Base-by-base conservation (phyloP, 2,329 filamentous ascomycete species). In the Diaporthe helianthi region DNA sequence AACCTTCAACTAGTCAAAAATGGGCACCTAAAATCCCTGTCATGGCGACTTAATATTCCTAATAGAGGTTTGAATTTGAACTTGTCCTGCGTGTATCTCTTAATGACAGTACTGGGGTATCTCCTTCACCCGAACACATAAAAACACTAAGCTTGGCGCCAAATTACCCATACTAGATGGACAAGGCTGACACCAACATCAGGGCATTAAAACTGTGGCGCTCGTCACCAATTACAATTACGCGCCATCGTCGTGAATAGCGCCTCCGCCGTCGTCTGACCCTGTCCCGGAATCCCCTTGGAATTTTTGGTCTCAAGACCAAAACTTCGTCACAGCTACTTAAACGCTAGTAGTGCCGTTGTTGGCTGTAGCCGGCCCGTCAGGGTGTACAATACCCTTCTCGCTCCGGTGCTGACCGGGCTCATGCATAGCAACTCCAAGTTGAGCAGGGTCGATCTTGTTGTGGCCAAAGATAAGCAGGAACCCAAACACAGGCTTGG, bases 401-500 rank as follows among this genome's bases (percentile, higher is more conserved):
- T 69, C 60, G 22, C 8, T 44, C 36, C 24, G 17, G 12, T 15
- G 19, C 15, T 44, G 38, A 1, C 67, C 60, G 8, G 55, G 76
- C 66, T 76, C 74, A 10, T 79, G 77, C 17, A 82, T 79, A 49
- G 77, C 71, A 8, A 90, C 80, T 8, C 89, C 89, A 15, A 92
- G 80, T 17, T 82, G 79, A 6, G 81, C 79, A 12, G 88, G 86
- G 54, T 88, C 84, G 63, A 91, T 90, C 72, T 86, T 86, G 55
- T 87, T 83, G 76, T 91, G 89, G 1, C 88, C 88, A 79, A 81
- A 88, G 61, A 92, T 80, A 1, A 92, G 82, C 0, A 91, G 75
- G 15, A 82, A 80, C 19, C 87, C 87, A 72, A 92, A 92, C 10
- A 86, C 81, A 0, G 88, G 87, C 80, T 92, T 92, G 8, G 89